phyloP scores from a whole-genome alignment of 805 yeast genomes.

The Hyphopichia homilentoma region DNA sequence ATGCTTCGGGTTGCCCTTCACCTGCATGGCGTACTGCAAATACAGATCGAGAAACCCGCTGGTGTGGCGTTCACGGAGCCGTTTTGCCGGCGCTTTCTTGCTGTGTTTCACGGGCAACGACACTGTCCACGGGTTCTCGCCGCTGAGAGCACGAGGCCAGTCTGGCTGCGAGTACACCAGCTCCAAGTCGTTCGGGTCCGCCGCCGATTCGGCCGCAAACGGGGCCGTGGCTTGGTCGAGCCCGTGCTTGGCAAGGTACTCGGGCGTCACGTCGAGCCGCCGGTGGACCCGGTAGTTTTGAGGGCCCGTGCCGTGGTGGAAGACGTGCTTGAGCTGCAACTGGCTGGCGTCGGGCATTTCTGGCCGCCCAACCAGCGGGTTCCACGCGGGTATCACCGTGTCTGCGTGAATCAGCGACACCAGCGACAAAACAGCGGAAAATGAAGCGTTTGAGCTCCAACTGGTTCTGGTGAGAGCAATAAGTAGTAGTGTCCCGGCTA shows the following conservation, averaged over 20 bases:
- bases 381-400: no score
- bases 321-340: conserved; percentile 51
- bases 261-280: conserved; percentile 48
- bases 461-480: no score
- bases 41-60: conserved; percentile 69
- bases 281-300: conserved; percentile 39
- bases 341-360: not conserved
- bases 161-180: conserved; percentile 20
- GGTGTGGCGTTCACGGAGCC: conserved; percentile 35
- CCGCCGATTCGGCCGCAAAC: not conserved
- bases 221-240: conserved; percentile 2
- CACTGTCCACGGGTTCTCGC: conserved; percentile 39
- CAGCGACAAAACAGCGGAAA: no score
- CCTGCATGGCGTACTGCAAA: conserved; percentile 50
- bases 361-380: not conserved
- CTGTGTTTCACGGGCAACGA: conserved; percentile 23
- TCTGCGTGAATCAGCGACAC: no score
- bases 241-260: conserved; percentile 21
- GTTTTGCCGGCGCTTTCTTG: conserved; percentile 14
- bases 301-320: conserved; percentile 55
- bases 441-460: no score
- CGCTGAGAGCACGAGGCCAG: conserved; percentile 31
- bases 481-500: no score
- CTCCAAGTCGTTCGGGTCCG: conserved; percentile 12
- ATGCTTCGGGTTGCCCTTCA: conserved; percentile 32